Conservation (phyloP, 2,329 filamentous ascomycete genomes). For the Arthrobotrys sphaeroides region DNA sequence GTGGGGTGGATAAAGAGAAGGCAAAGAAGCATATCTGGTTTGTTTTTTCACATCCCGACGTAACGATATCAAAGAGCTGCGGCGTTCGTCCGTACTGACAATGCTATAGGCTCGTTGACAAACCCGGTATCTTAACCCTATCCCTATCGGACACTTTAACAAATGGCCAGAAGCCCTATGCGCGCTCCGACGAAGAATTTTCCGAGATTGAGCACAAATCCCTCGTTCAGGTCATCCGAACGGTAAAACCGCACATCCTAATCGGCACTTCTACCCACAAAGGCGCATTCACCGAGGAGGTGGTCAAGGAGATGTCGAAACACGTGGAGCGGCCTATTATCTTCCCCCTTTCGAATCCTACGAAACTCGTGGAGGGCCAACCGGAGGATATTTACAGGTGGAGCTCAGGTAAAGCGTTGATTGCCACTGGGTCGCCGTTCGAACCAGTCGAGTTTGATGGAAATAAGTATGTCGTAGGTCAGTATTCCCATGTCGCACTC, state of each 20-base stretch:
- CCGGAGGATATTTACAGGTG: conserved; percentile 79
- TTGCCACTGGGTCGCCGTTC: conserved; percentile 86
- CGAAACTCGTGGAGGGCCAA: conserved; percentile 80
- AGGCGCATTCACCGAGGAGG: conserved; percentile 76
- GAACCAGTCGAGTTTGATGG: conserved; percentile 73
- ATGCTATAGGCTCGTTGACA: conserved; percentile 76
- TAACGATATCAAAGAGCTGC: neutral
- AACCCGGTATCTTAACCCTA: conserved; percentile 77
- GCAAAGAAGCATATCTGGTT: conserved; percentile 82
- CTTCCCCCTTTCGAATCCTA: conserved; percentile 86
- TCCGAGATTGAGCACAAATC: conserved; percentile 67
- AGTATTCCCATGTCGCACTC: conserved; percentile 52
- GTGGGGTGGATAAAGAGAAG: conserved; percentile 74
- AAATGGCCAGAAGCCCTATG: conserved; percentile 73
- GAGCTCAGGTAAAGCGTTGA: conserved; percentile 79
- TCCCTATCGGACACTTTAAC: conserved; percentile 71
- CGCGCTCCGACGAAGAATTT: conserved; percentile 73
- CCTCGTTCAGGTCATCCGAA: conserved; percentile 74
- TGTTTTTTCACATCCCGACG: conserved; percentile 43
- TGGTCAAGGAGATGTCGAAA: conserved; percentile 78
- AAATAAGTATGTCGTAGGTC: conserved; percentile 67
- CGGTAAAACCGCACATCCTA: conserved; percentile 80
- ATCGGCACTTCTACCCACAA: conserved; percentile 85
- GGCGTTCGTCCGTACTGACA: neutral
- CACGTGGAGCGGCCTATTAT: conserved; percentile 78